A percentile compares a stretch with the other conserved stretches of the same genome.
phyloP scores from a whole-genome alignment of 495 filamentous ascomycete species.

The Xylaria castorea region DNA sequence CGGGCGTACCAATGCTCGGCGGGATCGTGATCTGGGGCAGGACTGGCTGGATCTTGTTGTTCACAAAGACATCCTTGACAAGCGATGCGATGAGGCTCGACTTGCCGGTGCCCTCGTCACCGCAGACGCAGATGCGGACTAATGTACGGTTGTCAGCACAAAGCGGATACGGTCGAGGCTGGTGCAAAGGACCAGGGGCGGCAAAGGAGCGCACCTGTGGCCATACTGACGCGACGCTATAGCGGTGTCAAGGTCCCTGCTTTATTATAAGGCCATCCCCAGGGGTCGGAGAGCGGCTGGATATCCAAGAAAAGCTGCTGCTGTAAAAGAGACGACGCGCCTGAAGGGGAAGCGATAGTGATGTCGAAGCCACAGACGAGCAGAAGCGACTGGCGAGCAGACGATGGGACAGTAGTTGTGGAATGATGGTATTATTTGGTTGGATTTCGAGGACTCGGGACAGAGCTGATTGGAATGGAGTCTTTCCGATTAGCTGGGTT shows the following conservation, averaged over 20 bases:
- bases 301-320: background rate
- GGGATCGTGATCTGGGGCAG: constrained; percentile 94
- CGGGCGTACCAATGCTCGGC: constrained; percentile 83
- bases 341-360: background rate
- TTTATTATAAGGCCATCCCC: constrained; percentile 14
- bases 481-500: constrained; percentile 15
- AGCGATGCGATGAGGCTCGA: constrained; percentile 77
- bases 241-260: background rate
- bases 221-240: constrained; percentile 32
- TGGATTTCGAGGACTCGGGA: background rate
- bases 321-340: background rate
- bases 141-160: constrained; percentile 11
- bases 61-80: constrained; percentile 94
- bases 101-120: constrained; percentile 82
- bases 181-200: constrained; percentile 1
- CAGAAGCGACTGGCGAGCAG: background rate
- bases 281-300: background rate
- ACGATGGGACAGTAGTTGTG: background rate
- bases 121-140: constrained; percentile 96
- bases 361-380: background rate
- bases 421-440: constrained; percentile 6
- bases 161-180: constrained; percentile 28
- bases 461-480: constrained; percentile 14
- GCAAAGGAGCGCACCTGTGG: constrained; percentile 35
- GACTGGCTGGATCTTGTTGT: constrained; percentile 90